These are phyloP conservation scores for Volutella citrinella DNA, from an alignment of 2,329 filamentous ascomycete genomes.

Conservation along the genomic window DNA sequence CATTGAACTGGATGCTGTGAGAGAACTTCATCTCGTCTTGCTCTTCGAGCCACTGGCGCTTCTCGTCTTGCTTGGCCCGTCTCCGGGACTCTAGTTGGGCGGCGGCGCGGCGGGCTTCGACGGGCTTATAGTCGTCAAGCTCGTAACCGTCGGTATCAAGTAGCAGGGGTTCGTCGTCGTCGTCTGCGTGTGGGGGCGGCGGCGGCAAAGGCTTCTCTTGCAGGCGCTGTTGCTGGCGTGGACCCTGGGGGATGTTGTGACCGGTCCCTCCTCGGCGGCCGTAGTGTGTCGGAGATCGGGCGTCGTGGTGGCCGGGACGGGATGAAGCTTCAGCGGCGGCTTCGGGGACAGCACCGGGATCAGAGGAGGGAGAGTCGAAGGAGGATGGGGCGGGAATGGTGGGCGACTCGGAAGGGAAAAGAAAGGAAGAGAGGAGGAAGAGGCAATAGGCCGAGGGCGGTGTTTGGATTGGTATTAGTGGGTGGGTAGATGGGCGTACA, in stretches of 20 bases:
- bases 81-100: constrained; percentile 32
- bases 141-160: constrained; percentile 33
- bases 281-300: constrained; percentile 21
- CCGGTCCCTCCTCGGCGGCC: constrained; percentile 36
- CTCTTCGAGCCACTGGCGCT: constrained; percentile 68
- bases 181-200: too few species aligned
- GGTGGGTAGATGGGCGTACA: too few species aligned
- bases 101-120: constrained; percentile 26
- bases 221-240: too few species aligned
- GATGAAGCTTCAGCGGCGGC: constrained; percentile 7
- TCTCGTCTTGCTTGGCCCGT: constrained; percentile 52
- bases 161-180: constrained; percentile 4
- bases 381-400: constrained; percentile 32
- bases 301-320: constrained; percentile 16
- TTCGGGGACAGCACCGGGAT: constrained; percentile 27
- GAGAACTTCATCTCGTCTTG: constrained; percentile 98
- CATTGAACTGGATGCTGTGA: constrained; percentile 98
- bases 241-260: too few species aligned
- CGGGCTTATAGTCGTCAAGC: constrained; percentile 38
- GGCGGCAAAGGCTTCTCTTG: too few species aligned
- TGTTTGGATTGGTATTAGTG: neutral
- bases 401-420: constrained; percentile 16
- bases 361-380: constrained; percentile 38
- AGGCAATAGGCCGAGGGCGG: neutral
- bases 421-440: neutral